Conservation (phyloP, 345 rosid genomes). For the Citrus medica region DNA sequence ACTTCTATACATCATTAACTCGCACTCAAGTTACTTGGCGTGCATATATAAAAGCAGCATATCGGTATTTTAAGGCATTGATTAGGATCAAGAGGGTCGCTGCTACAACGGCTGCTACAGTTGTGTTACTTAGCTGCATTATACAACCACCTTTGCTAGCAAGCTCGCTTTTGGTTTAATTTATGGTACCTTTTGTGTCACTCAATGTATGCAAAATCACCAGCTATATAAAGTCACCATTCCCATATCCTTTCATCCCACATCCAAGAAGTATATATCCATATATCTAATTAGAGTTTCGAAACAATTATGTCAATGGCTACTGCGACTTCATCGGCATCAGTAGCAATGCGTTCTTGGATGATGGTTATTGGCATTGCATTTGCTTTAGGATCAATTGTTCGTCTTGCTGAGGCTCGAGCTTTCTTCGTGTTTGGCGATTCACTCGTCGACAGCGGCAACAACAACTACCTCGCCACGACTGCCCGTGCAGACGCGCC, state of each 20-base stretch:
- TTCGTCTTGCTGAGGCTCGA: constrained; percentile 30
- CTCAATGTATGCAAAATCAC: not conserved
- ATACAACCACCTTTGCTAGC: not conserved
- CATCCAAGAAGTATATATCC: not conserved
- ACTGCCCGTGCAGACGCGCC: constrained; percentile 75
- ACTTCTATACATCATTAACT: not conserved
- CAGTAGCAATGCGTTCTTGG: not conserved
- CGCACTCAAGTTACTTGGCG: not conserved
- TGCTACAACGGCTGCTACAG: not conserved
- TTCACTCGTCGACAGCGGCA: constrained; percentile 78
- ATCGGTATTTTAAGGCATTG: constrained; percentile 3
- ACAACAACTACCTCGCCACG: constrained; percentile 64
- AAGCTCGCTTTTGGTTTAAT: not conserved
- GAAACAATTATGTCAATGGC: constrained; percentile 14
- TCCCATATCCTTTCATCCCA: not conserved
- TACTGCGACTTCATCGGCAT: not conserved
- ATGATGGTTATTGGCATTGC: constrained; percentile 12
- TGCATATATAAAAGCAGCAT: not conserved
- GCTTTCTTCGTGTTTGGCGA: constrained; percentile 80
- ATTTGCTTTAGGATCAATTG: not conserved
- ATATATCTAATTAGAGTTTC: not conserved
- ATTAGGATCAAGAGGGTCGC: not conserved
- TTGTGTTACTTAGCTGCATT: not conserved
- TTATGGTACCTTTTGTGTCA: not conserved
- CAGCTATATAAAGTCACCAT: constrained; percentile 4